A percentile compares a stretch with the other conserved stretches of the same genome.
These are phyloP conservation scores for Trichoderma sp. DNA, from an alignment of 2,329 filamentous ascomycete genomes.

Conservation along the genomic window DNA sequence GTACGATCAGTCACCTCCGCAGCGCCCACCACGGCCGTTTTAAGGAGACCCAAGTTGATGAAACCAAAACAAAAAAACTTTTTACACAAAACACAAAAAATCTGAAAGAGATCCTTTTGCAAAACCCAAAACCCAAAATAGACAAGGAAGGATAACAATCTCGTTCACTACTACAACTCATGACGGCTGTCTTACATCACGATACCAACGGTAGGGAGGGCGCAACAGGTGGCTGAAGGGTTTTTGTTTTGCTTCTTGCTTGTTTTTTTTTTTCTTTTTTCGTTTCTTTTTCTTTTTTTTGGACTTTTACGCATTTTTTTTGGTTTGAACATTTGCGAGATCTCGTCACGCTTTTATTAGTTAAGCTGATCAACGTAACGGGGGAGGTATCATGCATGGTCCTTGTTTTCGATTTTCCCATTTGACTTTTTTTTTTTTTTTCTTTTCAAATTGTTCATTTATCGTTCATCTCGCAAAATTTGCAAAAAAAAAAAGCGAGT, in stretches of 20 bases:
- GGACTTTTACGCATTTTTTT: background rate
- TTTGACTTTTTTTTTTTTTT: background rate
- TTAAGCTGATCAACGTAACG: background rate
- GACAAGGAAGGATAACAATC: background rate
- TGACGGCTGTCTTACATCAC: constrained; percentile 17
- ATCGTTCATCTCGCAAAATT: background rate
- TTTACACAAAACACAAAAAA: background rate
- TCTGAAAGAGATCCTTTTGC: background rate
- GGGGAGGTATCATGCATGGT: background rate
- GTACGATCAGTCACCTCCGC: constrained; percentile 6
- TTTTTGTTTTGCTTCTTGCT: background rate
- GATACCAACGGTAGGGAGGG: constrained; percentile 19
- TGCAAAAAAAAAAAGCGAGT: background rate
- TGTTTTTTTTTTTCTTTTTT: background rate
- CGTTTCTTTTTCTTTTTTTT: background rate
- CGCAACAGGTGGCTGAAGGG: constrained; percentile 10
- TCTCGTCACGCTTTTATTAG: background rate
- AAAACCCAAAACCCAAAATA: background rate
- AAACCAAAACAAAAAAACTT: background rate
- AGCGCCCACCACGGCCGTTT: background rate
- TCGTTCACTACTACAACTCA: constrained; percentile 9
- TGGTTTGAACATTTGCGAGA: background rate
- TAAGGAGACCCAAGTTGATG: background rate
- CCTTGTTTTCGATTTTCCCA: background rate
- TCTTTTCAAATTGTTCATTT: background rate